Conservation (phyloP, 345 rosid genomes). For the Moringa oleifera region DNA sequence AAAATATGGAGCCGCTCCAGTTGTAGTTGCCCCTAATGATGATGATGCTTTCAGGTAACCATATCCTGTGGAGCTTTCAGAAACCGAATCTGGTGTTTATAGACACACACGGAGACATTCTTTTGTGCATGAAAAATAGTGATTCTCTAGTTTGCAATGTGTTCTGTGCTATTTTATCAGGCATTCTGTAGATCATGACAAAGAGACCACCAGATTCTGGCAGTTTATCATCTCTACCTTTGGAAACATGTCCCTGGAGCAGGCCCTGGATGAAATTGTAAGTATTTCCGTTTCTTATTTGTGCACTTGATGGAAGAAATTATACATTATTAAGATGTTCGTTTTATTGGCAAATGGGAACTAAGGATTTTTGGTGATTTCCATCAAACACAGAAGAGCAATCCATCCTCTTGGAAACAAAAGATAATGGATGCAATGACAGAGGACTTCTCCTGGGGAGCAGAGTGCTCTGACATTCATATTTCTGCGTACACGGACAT, state of each 20-base stretch:
- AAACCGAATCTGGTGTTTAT: not conserved
- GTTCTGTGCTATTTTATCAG: conserved; percentile 15
- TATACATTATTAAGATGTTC: no score
- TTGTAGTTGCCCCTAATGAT: conserved; percentile 27
- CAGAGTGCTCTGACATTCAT: conserved; percentile 52
- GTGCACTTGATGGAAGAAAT: not conserved
- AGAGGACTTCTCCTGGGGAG: conserved; percentile 63
- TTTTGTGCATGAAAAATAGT: not conserved
- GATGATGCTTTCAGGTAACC: conserved; percentile 37
- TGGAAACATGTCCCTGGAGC: conserved; percentile 40
- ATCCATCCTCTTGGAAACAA: conserved; percentile 39
- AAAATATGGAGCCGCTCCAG: conserved; percentile 63
- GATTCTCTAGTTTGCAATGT: not conserved
- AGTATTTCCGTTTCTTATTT: conserved; percentile 16
- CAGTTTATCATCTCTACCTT: conserved; percentile 41
- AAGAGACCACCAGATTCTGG: conserved; percentile 26
- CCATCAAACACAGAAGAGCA: conserved; percentile 31
- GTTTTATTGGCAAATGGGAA: not conserved
- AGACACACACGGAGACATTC: no score
- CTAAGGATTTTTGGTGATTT: not conserved
- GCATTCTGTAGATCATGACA: conserved; percentile 26
- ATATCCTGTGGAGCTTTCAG: not conserved
- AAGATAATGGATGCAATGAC: conserved; percentile 50
- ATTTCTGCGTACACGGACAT: conserved; percentile 52
- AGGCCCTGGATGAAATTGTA: conserved; percentile 62